Evolutionary conservation across 2,329 filamentous ascomycete species (phyloP).

Genomic region (Dendrostoma leiphaemia): DNA sequence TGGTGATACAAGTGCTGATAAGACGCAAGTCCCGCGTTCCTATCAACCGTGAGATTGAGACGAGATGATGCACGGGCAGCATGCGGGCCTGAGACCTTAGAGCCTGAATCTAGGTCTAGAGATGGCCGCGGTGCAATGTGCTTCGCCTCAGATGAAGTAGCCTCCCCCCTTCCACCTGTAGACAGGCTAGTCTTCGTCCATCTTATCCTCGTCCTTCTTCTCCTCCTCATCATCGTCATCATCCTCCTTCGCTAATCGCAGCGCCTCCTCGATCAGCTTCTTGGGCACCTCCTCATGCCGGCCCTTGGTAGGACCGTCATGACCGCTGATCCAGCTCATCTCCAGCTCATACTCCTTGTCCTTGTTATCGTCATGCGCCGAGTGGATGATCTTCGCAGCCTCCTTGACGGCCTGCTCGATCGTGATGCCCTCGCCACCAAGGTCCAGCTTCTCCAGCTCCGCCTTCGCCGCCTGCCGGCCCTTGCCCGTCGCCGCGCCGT

Average conservation of each 20-base stretch:
- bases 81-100: not conserved
- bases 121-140: not conserved
- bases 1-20: conserved; percentile 21
- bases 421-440: conserved; percentile 72
- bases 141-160: not conserved
- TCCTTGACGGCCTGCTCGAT: conserved; percentile 90
- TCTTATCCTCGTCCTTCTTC: conserved; percentile 70
- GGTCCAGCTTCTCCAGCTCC: conserved; percentile 95
- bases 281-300: conserved; percentile 91
- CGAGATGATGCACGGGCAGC: not conserved
- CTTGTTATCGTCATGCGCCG: conserved; percentile 98
- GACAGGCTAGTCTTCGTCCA: conserved; percentile 64
- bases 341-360: conserved; percentile 99
- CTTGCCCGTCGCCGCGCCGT: conserved; percentile 95
- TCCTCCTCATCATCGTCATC: conserved; percentile 80
- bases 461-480: conserved; percentile 95
- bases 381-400: conserved; percentile 94
- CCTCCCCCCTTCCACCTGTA: not conserved
- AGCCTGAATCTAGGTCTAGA: not conserved
- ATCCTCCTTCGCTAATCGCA: conserved; percentile 82
- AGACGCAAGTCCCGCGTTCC: conserved; percentile 1
- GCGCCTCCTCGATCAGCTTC: conserved; percentile 85
- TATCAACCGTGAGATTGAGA: not conserved
- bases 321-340: conserved; percentile 94
- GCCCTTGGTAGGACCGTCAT: conserved; percentile 86